Evolutionary conservation across 108 stramenopile species (phyloP), one percentile per base, ranked within the genome.

Genomic region (Pseudonitzschia multiseries): DNA sequence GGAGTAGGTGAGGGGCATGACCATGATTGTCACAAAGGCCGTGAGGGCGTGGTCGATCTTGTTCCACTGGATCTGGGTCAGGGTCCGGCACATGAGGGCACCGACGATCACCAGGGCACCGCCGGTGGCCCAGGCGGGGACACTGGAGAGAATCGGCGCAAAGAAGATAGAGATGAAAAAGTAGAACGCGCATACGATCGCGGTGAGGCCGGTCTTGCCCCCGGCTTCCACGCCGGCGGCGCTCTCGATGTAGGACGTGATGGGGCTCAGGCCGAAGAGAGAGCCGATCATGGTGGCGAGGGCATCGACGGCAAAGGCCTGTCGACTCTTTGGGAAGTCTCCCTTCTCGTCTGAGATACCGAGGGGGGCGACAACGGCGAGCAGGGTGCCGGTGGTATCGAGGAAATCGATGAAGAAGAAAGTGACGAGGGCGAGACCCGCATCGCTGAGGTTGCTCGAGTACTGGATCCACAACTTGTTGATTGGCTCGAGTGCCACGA

Each of bases 51-150:
- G 83, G 24, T 77, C 63, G 44, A 82, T 79, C 68, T 84, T 74
- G 24, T 90, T 66, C 89, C 90, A 96, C 41, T 94, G 86, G 63
- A 96, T 79, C 28, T 87, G 70, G 40, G 70, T 71, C 24, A 88
- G 60, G 59, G 78, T 68, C 31, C 81, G 73, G 42, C 81, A 80
- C 92, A 93, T 93, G 32, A 94, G 69, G 21, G 85, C 66, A 21
- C 93, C 93, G 17, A 94, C 89, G 63, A 93, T 73, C 41, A 96
- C 86, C 50, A 93, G 62, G 21, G 89, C 84, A 18, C 89, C 89
- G n/a, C 91, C 92, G 27, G 87, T 94, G 42, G 95, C 95, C 86
- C 89, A 86, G 12, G 86, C 72, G 22, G 95, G 95, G 54, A 96
- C 89, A 46, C 78, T 75, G 53, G 90, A 89, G 63, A 96, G 75